phyloP scores from a whole-genome alignment of 2,329 filamentous ascomycete species.

The Talaromyces albobiverticillius region DNA sequence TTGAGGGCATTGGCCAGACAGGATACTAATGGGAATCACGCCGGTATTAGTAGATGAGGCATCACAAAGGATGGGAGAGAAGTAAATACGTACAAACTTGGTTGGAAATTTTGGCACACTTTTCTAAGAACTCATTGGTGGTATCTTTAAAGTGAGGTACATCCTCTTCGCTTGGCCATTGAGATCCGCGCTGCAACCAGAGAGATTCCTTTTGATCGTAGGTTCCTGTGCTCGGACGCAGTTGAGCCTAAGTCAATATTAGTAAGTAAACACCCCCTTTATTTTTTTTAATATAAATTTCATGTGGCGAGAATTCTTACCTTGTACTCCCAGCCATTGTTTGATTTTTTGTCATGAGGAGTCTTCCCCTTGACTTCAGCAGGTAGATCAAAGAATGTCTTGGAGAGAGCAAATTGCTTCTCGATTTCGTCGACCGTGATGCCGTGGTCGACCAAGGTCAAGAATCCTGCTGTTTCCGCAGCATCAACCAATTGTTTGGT shows the following conservation, averaged over 20 bases:
- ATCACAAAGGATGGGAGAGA: background rate
- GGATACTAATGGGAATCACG: background rate
- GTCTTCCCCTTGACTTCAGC: background rate
- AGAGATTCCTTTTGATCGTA: constrained; percentile 8
- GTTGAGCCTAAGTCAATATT: constrained; percentile 1
- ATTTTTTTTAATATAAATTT: background rate
- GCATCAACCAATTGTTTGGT: constrained; percentile 2
- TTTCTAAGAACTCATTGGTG: background rate
- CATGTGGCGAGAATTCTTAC: background rate
- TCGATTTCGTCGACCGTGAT: constrained; percentile 4
- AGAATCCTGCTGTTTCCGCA: constrained; percentile 4
- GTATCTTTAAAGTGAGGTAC: background rate
- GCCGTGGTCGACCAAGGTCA: constrained; percentile 3
- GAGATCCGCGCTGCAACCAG: constrained; percentile 1
- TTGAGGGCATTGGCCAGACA: background rate
- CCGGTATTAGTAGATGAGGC: background rate
- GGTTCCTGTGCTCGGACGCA: background rate
- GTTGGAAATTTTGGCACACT: background rate
- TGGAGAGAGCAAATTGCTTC: background rate
- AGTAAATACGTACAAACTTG: constrained; percentile 2
- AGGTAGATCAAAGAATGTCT: constrained; percentile 3
- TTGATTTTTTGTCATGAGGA: constrained; percentile 3
- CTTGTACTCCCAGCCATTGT: constrained; percentile 8
- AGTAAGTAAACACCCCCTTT: background rate
- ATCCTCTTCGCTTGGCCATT: constrained; percentile 4